phyloP scores from a whole-genome alignment of 2,329 filamentous ascomycete genomes.

The Samsoniella hepiali region DNA sequence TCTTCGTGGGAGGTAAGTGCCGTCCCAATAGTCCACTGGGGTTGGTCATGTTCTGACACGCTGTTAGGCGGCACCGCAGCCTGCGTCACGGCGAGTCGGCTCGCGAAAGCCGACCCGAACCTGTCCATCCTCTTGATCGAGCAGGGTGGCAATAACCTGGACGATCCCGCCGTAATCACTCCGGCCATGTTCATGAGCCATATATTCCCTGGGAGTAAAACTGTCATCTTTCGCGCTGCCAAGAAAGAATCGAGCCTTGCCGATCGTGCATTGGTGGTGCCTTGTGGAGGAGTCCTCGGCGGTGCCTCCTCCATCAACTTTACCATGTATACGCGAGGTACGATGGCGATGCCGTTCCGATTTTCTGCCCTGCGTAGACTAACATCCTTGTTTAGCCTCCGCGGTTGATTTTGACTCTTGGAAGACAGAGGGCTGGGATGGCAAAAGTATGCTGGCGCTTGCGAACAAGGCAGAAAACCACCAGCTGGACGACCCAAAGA shows the following conservation, averaged over 20 bases:
- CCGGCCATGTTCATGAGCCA: constrained; percentile 25
- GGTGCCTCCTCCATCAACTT: constrained; percentile 35
- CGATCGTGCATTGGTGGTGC: constrained; percentile 25
- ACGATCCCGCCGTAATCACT: constrained; percentile 26
- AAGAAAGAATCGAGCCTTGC: constrained; percentile 26
- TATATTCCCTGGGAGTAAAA: constrained; percentile 24
- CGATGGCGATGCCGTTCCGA: not conserved
- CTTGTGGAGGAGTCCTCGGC: constrained; percentile 29
- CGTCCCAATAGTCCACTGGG: not conserved
- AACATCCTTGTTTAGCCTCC: not conserved
- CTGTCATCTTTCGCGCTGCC: constrained; percentile 25
- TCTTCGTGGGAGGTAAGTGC: constrained; percentile 25
- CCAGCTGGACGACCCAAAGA: constrained; percentile 36
- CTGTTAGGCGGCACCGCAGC: constrained; percentile 26
- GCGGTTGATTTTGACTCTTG: constrained; percentile 47
- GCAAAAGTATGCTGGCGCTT: constrained; percentile 48
- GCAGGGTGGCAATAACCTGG: constrained; percentile 27
- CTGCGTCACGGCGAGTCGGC: constrained; percentile 27
- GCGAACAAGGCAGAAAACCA: constrained; percentile 53
- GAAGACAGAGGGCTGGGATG: constrained; percentile 49
- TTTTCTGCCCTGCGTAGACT: not conserved
- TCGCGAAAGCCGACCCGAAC: constrained; percentile 27
- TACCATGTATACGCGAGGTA: constrained; percentile 30
- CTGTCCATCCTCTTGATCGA: constrained; percentile 30
- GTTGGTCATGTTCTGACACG: not conserved